Base-by-base conservation (phyloP, 2,329 filamentous ascomycete genomes). In the Calonectria multiphialidica region DNA sequence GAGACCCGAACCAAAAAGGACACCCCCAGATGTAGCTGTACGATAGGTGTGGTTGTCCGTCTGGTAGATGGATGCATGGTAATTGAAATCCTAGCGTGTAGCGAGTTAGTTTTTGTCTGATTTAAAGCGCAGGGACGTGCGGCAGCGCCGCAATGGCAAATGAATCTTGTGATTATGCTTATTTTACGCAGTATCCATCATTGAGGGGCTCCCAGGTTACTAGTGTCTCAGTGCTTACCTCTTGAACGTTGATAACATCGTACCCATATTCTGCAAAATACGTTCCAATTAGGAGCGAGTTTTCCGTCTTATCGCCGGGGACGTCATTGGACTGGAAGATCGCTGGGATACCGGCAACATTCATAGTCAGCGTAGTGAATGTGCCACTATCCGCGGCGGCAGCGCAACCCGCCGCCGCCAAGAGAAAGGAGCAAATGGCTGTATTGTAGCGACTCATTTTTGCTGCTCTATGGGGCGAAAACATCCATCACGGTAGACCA, bases 201-300 rank as follows among this genome's bases (percentile, higher is more conserved):
- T 30, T 35, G 18, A 16, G 25, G 45, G 30, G 62, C 23, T 7
- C 12, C 23, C 8, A n/a, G 3, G 23, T 10, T 15, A 3, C 35
- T 15, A 37, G 35, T 37, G 35, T 15, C 3, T 13, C 16, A 10
- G 12, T 3, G 59, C 44, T 47, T 33, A 66, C 68, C 85, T 93
- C 92, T 80, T 94, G 92, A 16, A 92, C 84, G 74, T 94, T 87
- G 79, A 93, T 90, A 33, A 93, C 82, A 75, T 92, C 90, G 82
- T 90, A 92, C 68, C 83, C 86, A 70, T 91, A 88, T 77, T 89
- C 74, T 6, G 88, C 83, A 76, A 93, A 90, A 65, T 88, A 84
- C 5, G 85, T 79, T 0, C 92, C 92, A 61, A 93, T 92, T 33
- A 82, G 80, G 12, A 83, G 83, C 1, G 90, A 86, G 80, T 93